Evolutionary conservation across 2,329 filamentous ascomycete genomes (phyloP).

Genomic region (Bipolaris zeicola): DNA sequence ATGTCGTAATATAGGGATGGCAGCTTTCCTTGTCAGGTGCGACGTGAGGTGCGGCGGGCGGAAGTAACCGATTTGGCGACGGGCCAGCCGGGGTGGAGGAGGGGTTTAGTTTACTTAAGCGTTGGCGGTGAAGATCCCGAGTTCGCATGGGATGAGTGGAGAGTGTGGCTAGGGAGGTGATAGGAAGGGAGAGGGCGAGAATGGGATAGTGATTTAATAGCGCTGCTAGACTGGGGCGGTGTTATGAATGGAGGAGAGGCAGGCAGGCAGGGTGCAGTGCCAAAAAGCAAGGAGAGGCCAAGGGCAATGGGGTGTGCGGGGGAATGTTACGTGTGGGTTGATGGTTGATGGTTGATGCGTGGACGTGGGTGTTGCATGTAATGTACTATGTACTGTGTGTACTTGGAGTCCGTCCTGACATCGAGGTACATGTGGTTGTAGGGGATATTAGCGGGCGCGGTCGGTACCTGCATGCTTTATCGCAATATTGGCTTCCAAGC

Average conservation of each 20-base stretch:
- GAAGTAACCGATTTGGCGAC: conserved; percentile 15
- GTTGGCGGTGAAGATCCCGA: conserved; percentile 18
- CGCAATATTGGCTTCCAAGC: conserved; percentile 18
- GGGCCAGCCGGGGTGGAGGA: background rate
- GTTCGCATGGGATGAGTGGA: background rate
- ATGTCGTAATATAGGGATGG: conserved; percentile 14
- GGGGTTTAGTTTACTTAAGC: conserved; percentile 7
- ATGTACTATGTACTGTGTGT: too few relatives aligned
- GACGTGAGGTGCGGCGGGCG: conserved; percentile 8
- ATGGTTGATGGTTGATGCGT: background rate
- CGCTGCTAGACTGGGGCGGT: too few relatives aligned
- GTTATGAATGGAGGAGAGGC: background rate
- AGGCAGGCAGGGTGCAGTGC: background rate
- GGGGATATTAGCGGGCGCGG: background rate
- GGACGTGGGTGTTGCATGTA: background rate
- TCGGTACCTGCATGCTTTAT: conserved; percentile 21
- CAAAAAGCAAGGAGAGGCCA: background rate
- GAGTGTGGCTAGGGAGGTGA: background rate
- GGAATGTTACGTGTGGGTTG: too few relatives aligned
- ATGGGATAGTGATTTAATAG: too few relatives aligned
- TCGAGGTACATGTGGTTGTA: background rate
- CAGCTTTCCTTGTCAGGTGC: background rate
- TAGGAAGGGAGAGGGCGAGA: background rate
- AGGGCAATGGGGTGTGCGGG: background rate
- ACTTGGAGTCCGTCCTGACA: too few relatives aligned